phyloP scores from a whole-genome alignment of 2,329 filamentous ascomycete species.

The Plenodomus tracheiphilus region DNA sequence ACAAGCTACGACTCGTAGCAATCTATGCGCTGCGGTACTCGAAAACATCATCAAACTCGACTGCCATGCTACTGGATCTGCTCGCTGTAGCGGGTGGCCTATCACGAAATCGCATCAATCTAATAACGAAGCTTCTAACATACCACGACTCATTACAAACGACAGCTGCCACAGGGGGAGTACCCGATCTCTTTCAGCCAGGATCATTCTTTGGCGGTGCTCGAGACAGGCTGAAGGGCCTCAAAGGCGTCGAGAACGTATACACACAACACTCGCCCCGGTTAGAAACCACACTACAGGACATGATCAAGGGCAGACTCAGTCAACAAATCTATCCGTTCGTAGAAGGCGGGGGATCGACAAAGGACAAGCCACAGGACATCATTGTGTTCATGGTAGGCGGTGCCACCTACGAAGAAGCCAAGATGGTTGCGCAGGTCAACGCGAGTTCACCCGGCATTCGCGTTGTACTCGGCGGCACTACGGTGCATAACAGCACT shows the following conservation, averaged over 20 bases:
- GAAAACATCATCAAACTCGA: constrained; percentile 79
- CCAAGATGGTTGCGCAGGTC: constrained; percentile 91
- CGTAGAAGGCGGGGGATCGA: constrained; percentile 82
- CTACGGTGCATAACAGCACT: constrained; percentile 81
- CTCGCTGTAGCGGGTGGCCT: constrained; percentile 83
- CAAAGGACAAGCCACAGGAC: constrained; percentile 94
- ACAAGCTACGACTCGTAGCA: constrained; percentile 86
- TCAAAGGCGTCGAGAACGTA: constrained; percentile 98
- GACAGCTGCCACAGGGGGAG: constrained; percentile 70
- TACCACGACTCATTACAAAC: constrained; percentile 89
- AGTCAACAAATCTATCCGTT: constrained; percentile 91
- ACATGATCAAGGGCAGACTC: constrained; percentile 87
- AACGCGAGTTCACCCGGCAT: constrained; percentile 90
- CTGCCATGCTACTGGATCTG: constrained; percentile 84
- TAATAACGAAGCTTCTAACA: constrained; percentile 78
- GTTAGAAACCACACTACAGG: constrained; percentile 84
- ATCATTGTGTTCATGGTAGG: constrained; percentile 94
- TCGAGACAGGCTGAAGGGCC: constrained; percentile 83
- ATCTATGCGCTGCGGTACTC: constrained; percentile 95
- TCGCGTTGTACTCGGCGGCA: constrained; percentile 86
- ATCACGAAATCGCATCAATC: constrained; percentile 71
- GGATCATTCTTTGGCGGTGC: constrained; percentile 86
- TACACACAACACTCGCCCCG: constrained; percentile 96
- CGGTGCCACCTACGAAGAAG: constrained; percentile 93
- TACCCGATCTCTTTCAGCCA: constrained; percentile 90